Percentiles rank a stretch among this genome's conserved stretches.
These are phyloP conservation scores for Butyriboletus appendiculatus DNA, from an alignment of 1,284 basidiomycete genomes.

Conservation along the genomic window DNA sequence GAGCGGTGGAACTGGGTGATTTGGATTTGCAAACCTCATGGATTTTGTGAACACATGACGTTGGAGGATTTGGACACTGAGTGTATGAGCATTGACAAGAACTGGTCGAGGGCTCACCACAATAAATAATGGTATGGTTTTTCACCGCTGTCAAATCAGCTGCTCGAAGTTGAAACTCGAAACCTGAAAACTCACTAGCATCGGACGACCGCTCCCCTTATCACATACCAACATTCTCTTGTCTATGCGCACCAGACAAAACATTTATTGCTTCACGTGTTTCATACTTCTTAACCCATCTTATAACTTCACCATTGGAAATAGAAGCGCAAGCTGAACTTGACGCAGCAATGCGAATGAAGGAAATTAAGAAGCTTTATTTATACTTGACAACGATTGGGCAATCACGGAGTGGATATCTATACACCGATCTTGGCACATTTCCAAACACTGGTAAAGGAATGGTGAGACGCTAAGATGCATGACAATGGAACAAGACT, in stretches of 20 bases:
- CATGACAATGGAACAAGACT: slow-evolving; percentile 24
- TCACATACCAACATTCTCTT: background rate
- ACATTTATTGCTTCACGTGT: background rate
- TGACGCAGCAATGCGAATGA: background rate
- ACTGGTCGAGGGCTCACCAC: background rate
- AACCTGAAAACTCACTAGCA: slow-evolving; percentile 4
- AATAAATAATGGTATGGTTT: background rate
- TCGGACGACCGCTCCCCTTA: too few relatives aligned
- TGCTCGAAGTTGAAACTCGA: background rate
- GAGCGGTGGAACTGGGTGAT: background rate
- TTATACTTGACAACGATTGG: slow-evolving; percentile 52
- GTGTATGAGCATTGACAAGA: background rate
- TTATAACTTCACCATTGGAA: background rate
- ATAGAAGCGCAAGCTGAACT: background rate
- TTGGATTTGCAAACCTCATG: background rate
- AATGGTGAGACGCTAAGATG: background rate
- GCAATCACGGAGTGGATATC: slow-evolving; percentile 77
- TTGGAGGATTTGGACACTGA: background rate
- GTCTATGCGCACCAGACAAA: background rate
- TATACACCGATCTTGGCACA: slow-evolving; percentile 65
- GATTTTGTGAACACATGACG: background rate
- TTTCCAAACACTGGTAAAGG: slow-evolving; percentile 59
- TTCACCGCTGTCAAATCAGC: background rate
- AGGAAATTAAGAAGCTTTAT: slow-evolving; percentile 15
- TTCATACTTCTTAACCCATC: background rate